Evolutionary conservation across 2,329 filamentous ascomycete genomes (phyloP).

Genomic region (Ascocoryne sarcoides): DNA sequence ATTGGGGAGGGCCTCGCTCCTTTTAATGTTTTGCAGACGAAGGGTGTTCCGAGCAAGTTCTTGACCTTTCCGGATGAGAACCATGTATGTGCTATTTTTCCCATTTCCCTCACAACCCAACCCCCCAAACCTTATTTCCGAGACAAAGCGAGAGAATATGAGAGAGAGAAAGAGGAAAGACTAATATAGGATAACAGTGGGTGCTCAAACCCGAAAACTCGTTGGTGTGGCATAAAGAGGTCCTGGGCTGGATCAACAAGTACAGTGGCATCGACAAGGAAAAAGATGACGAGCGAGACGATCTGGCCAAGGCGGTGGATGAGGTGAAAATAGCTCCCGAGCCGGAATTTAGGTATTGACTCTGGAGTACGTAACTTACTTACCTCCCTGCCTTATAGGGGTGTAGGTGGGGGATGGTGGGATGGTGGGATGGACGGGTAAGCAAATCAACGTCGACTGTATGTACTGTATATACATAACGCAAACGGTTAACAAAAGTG

Average conservation of each 20-base stretch:
- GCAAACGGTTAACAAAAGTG: too few relatives aligned
- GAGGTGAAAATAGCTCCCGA: slow-evolving; percentile 8
- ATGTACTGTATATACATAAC: too few relatives aligned
- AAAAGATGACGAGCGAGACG: too few relatives aligned
- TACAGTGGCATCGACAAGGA: slow-evolving; percentile 40
- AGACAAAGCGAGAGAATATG: too few relatives aligned
- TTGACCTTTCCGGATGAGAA: slow-evolving; percentile 63
- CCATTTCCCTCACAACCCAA: slow-evolving; percentile 3
- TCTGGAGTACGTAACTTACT: too few relatives aligned
- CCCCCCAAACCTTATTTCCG: not conserved
- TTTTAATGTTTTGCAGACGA: slow-evolving; percentile 55
- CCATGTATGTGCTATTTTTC: slow-evolving; percentile 33
- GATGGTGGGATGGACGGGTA: too few relatives aligned
- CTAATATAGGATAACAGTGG: slow-evolving; percentile 43
- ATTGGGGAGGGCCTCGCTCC: slow-evolving; percentile 67
- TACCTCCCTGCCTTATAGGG: too few relatives aligned
- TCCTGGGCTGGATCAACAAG: slow-evolving; percentile 69
- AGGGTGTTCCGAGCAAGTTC: slow-evolving; percentile 53
- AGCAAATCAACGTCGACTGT: too few relatives aligned
- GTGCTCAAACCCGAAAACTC: slow-evolving; percentile 89
- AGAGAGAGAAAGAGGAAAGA: not conserved
- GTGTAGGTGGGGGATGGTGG: too few relatives aligned
- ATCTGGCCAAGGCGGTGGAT: slow-evolving; percentile 8
- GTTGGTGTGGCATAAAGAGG: slow-evolving; percentile 80
- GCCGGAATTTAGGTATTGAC: too few relatives aligned